Evolutionary conservation across 768 basidiomycete species (phyloP).

Genomic region (Naganishia onofrii): DNA sequence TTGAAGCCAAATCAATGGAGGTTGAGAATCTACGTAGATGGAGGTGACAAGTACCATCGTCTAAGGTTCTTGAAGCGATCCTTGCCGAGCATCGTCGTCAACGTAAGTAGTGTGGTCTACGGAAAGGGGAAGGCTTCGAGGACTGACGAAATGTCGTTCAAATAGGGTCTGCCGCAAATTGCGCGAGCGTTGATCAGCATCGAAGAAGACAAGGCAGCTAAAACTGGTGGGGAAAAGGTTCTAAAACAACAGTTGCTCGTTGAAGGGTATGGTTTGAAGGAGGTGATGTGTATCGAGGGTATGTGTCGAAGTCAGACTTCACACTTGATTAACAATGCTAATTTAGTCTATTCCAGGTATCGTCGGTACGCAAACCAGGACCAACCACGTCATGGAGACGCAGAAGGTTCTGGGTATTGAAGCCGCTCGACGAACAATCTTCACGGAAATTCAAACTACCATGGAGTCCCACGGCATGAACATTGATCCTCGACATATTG

Average conservation of each 20-base stretch:
- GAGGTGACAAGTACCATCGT: constrained; percentile 53
- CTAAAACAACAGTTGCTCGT: constrained; percentile 90
- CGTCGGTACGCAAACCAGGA: constrained; percentile 83
- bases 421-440: constrained; percentile 87
- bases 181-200: constrained; percentile 94
- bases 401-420: constrained; percentile 96
- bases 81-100: constrained; percentile 82
- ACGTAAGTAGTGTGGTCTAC: constrained; percentile 56
- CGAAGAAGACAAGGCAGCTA: constrained; percentile 56
- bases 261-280: constrained; percentile 93
- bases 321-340: background rate
- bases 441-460: constrained; percentile 94
- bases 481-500: constrained; percentile 97
- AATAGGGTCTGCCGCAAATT: constrained; percentile 77
- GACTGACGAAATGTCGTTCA: background rate
- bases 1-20: constrained; percentile 50
- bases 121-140: background rate
- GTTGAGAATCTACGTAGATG: constrained; percentile 54
- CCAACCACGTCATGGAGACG: constrained; percentile 96
- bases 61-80: constrained; percentile 81
- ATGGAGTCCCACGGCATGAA: constrained; percentile 98
- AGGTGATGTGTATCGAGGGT: constrained; percentile 98
- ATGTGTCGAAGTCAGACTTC: constrained; percentile 28
- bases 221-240: constrained; percentile 58
- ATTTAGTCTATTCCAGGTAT: constrained; percentile 62